Percentiles rank a stretch among this genome's conserved stretches.
phyloP scores from a whole-genome alignment of 1,139 yeast genomes.

The Magnusiomyces sp. region DNA sequence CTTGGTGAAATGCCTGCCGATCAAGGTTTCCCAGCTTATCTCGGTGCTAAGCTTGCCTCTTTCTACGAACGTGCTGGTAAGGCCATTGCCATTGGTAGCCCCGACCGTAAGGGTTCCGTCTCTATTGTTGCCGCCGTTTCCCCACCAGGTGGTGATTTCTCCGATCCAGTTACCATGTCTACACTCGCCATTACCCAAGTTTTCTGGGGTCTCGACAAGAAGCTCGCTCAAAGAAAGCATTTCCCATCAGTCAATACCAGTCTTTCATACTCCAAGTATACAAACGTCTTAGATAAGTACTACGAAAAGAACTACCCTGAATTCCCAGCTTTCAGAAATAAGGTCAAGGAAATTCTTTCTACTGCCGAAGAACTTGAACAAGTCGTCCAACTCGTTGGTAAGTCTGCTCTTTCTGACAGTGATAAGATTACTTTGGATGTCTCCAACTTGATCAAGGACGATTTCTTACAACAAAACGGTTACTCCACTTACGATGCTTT shows the following conservation, averaged over 20 bases:
- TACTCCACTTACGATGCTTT: conserved; percentile 95
- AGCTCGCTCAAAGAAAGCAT: conserved; percentile 98
- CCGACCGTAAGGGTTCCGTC: conserved; percentile 92
- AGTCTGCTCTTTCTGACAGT: conserved; percentile 90
- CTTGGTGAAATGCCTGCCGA: conserved; percentile 99
- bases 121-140: conserved; percentile 99
- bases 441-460: conserved; percentile 85
- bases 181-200: conserved; percentile 98
- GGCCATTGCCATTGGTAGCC: conserved; percentile 91
- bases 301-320: conserved; percentile 85
- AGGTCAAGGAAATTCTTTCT: conserved; percentile 86
- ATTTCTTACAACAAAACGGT: conserved; percentile 98
- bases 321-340: conserved; percentile 81
- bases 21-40: conserved; percentile 99
- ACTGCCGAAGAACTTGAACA: conserved; percentile 98
- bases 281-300: conserved; percentile 74
- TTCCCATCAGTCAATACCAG: conserved; percentile 98
- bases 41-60: conserved; percentile 97
- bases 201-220: conserved; percentile 99
- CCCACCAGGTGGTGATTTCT: conserved; percentile 99
- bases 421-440: conserved; percentile 96
- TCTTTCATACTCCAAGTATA: conserved; percentile 93
- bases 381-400: conserved; percentile 98
- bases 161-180: conserved; percentile 97
- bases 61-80: conserved; percentile 99